Percentiles rank a stretch among this genome's conserved stretches.
Evolutionary conservation across 192 early-diverging fungal genomes (phyloP).

Genomic region (Umbelopsis sp.): DNA sequence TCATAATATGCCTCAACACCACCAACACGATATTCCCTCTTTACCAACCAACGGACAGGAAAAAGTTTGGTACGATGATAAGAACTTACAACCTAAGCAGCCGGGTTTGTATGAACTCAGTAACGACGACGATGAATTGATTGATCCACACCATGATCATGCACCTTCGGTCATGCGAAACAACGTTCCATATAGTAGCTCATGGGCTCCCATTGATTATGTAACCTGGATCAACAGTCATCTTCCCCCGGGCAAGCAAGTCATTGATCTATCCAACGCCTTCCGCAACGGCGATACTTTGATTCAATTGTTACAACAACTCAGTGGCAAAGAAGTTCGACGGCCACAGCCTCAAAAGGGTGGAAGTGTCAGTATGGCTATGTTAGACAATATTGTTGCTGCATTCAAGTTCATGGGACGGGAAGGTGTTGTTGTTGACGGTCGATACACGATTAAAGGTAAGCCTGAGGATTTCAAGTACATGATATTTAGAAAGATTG

Average conservation of each 20-base stretch:
- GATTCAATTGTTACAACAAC: constrained; percentile 46
- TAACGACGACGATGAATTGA: constrained; percentile 27
- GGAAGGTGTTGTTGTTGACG: constrained; percentile 53
- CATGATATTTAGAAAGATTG: too few relatives aligned
- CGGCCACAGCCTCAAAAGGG: constrained; percentile 48
- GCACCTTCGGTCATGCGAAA: not conserved
- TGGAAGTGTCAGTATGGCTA: constrained; percentile 45
- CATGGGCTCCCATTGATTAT: constrained; percentile 44
- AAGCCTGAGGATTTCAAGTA: too few relatives aligned
- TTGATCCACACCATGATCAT: constrained; percentile 30
- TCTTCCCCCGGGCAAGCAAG: constrained; percentile 35
- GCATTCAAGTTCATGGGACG: constrained; percentile 61
- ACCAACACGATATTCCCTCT: not conserved
- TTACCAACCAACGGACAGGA: not conserved
- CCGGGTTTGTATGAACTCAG: not conserved
- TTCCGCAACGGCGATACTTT: constrained; percentile 52
- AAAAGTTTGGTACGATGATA: not conserved
- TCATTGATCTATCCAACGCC: constrained; percentile 46
- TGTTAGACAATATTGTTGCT: constrained; percentile 54
- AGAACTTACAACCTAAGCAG: not conserved
- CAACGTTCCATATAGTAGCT: not conserved
- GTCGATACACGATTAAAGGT: constrained; percentile 56
- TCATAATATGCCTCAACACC: not conserved
- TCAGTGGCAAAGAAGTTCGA: constrained; percentile 50
- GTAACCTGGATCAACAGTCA: constrained; percentile 52